Base-by-base conservation (phyloP, 768 basidiomycete genomes). In the Hydnum rufescens region DNA sequence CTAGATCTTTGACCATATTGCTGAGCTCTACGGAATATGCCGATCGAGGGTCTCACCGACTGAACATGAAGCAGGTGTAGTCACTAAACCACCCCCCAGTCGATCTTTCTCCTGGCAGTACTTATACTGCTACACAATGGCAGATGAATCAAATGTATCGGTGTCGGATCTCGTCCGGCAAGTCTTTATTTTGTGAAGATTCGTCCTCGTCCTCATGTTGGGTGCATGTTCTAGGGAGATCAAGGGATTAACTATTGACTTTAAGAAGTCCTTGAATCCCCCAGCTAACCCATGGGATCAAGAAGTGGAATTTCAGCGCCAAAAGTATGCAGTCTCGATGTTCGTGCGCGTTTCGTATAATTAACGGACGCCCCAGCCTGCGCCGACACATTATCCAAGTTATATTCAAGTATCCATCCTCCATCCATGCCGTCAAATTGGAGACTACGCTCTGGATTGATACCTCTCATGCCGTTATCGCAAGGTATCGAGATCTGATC, bases 391-490 rank as follows among this genome's bases (percentile, higher is more conserved):
- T 84, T 63, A 69, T 87, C 49, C 74, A 70, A 44, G 69, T 86
- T 32, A 71, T 88, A 19, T 72, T 86, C 57, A 63, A 76, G 22
- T 69, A 82, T 60, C 80, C 83, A 1, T 75, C 73, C 59, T 71
- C 80, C 42, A 74, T 71, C 48, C 82, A 86, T 64, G 77, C 80
- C 47, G 78, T 79, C 61, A 82, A 86, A 66, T 76, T 75, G 39
- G 83, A 89, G 62, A 82, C 74, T 29, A 78, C 82, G 57, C 73
- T 93, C 5, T 93, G 89, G 88, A 85, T 89, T 77, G 82, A 87
- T 62, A 92, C 89, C 0, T 83, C 85, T 32, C 84, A 93, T 65
- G 71, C 75, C 34, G 76, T 88, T 66, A 93, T 93, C 57, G 68
- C 80, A 16, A 70, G 74, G 23, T 92, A 87, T 71, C 89, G 90